Evolutionary conservation across 2,329 filamentous ascomycete genomes (phyloP), one percentile per base, ranked within the genome.

Genomic region (Aspergillus viridinutans): DNA sequence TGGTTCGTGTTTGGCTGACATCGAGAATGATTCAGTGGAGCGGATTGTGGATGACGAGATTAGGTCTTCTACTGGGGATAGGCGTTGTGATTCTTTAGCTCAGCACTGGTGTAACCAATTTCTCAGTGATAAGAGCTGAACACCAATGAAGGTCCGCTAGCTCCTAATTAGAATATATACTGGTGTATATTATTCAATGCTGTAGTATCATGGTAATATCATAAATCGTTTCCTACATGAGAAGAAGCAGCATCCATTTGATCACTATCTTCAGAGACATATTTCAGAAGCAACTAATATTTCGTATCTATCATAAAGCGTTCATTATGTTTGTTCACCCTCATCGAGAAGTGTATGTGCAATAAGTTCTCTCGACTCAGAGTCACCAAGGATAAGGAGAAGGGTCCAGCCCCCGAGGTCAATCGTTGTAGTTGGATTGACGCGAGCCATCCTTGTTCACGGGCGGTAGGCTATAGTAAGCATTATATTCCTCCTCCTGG

Each of bases 371-470:
- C 21, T 23, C 40, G 10, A 43, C n/a, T 20, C 40, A 21, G 6
- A 14, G 10, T 7, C 10, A 2, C 3, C 43, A 47, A 23, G 14
- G 23, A 12, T 26, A 21, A 23, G 20, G 12, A 25, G 43, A 47
- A 47, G 43, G 43, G 23, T 20, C 40, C 32, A 51, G 45, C 26
- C 7, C 20, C 23, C 4, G 21, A 28, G 17, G 26, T 63, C 63
- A 81, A 61, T 85, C 83, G 58, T 85, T 85, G 61, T 84, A 85
- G 64, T 85, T 85, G 6, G 80, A 80, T 60, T 80, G 73, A 3
- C 80, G 77, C 21, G 81, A 76, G 0, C 82, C 83, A 62, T 85
- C 80, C 69, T 85, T 85, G 63, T 82, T 81, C 7, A 81, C 78
- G 60, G 72, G 73, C 3, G 78, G 78, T 25, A 84, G 65, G 1